Conservation (phyloP, 164 flowering plant species). For the Nymphaea colorata region DNA sequence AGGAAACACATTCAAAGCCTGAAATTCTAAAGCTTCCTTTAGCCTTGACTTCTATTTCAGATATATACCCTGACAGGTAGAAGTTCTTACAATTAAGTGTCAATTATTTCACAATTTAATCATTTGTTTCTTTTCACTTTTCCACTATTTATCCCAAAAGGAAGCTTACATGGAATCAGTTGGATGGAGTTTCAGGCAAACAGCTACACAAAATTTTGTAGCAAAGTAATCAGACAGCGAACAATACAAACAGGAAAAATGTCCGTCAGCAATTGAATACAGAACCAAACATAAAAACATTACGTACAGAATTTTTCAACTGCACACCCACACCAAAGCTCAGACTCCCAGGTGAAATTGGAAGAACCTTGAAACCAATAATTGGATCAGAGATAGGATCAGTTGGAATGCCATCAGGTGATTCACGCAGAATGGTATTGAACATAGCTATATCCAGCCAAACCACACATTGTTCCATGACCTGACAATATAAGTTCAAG, state of each 20-base stretch:
- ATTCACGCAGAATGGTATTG: constrained; percentile 91
- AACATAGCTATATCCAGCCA: constrained; percentile 97
- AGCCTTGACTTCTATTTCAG: not conserved
- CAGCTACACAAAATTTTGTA: no score
- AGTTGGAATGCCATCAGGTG: constrained; percentile 81
- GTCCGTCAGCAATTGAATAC: no score
- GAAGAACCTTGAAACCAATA: constrained; percentile 68
- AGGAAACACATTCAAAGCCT: no score
- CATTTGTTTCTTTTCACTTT: no score
- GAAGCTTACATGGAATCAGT: no score
- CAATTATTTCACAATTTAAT: not conserved
- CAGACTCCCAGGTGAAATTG: constrained; percentile 73
- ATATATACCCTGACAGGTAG: not conserved
- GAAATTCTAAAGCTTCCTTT: no score
- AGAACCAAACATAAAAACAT: not conserved
- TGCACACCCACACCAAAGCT: constrained; percentile 94
- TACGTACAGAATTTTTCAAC: constrained; percentile 81
- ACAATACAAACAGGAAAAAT: not conserved
- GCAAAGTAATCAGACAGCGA: not conserved
- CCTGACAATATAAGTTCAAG: constrained; percentile 23
- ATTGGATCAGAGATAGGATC: constrained; percentile 96
- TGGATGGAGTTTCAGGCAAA: no score
- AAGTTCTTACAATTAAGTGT: not conserved
- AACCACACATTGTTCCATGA: constrained; percentile 78
- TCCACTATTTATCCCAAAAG: no score